Evolutionary conservation across 345 rosid species (phyloP).

Genomic region (Atalantia buxifolia): DNA sequence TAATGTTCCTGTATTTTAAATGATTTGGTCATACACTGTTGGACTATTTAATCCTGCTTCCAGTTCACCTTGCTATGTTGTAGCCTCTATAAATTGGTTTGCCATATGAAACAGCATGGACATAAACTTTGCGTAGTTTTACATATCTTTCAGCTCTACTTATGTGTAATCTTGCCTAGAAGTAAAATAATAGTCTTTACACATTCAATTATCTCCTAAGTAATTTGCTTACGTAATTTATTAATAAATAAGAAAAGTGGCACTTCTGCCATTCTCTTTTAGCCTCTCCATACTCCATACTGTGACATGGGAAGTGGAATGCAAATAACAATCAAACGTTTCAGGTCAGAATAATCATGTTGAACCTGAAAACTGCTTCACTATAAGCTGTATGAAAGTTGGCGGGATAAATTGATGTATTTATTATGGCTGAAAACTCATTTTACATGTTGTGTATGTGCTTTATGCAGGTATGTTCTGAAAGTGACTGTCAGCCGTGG

Average conservation of each 20-base stretch:
- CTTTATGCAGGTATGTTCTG: constrained; percentile 72
- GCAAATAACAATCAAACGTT: not conserved
- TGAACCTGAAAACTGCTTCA: not conserved
- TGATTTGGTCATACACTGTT: not conserved
- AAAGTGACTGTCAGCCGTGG: constrained; percentile 90
- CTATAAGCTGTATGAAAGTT: not conserved
- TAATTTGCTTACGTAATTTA: not conserved
- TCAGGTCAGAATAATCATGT: not conserved
- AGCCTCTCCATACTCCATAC: not conserved
- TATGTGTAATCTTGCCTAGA: not conserved
- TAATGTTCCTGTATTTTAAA: not conserved
- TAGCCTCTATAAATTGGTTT: not conserved
- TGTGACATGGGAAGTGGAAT: not conserved
- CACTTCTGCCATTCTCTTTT: not conserved
- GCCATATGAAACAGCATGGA: not conserved
- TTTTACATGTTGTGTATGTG: constrained; percentile 9
- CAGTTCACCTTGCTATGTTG: not conserved
- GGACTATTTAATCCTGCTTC: not conserved
- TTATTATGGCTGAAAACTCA: not conserved
- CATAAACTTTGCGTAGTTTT: not conserved
- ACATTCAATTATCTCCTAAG: too few relatives aligned
- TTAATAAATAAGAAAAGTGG: not conserved
- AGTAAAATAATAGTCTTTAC: not conserved
- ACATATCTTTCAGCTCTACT: not conserved
- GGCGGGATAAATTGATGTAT: not conserved